A percentile compares a stretch with the other conserved stretches of the same genome.
Evolutionary conservation across 495 filamentous ascomycete species (phyloP).

Genomic region (Podospora tetraspora): DNA sequence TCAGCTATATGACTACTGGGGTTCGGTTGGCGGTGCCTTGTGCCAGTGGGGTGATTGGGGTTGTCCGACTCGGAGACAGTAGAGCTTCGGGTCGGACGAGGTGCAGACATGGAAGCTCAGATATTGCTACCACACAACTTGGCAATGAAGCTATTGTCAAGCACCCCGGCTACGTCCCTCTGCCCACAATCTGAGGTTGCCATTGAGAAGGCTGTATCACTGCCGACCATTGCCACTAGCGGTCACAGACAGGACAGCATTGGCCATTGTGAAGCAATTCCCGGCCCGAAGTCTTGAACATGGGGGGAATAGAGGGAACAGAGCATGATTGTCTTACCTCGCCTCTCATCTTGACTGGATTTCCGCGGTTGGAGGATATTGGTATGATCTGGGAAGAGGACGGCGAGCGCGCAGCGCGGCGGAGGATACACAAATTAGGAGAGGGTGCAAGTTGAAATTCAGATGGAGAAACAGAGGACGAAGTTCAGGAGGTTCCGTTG

Average conservation of each 20-base stretch:
- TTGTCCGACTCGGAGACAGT: background rate
- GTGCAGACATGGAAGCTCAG: background rate
- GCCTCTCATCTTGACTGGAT: conserved; percentile 45
- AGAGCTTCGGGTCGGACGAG: background rate
- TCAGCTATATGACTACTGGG: conserved; percentile 12
- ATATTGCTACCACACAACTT: background rate
- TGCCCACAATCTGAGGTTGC: background rate
- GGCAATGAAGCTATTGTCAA: background rate
- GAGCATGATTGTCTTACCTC: conserved; percentile 38
- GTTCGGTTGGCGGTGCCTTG: background rate
- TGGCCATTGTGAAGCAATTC: conserved; percentile 8
- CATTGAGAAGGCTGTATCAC: background rate
- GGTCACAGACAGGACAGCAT: background rate
- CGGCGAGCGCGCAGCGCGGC: conserved; percentile 25
- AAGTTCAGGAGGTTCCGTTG: conserved; percentile 19
- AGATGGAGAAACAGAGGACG: conserved; percentile 2
- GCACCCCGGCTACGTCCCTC: background rate
- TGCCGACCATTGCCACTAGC: background rate
- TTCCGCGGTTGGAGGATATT: conserved; percentile 13
- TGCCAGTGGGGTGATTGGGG: background rate
- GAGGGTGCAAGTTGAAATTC: conserved; percentile 13
- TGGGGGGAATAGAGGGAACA: background rate
- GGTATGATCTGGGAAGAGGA: conserved; percentile 9
- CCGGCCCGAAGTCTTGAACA: background rate
- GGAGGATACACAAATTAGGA: conserved; percentile 8